phyloP scores from a whole-genome alignment of 306 rosid genomes.

The Glycyrrhiza uralensis region DNA sequence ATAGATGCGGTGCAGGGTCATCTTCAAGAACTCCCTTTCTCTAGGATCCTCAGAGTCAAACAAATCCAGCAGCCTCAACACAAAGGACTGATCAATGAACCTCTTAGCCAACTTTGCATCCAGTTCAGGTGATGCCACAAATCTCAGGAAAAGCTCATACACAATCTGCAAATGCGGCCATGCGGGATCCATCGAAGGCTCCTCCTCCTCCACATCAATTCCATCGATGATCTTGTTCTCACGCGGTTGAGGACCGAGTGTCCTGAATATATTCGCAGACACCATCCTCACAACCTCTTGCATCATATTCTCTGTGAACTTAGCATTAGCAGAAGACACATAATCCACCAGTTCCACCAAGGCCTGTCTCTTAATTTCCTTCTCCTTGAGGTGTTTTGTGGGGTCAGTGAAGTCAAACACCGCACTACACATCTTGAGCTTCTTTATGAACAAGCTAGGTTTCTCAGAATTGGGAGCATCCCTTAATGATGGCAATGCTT shows the following conservation, averaged over 20 bases:
- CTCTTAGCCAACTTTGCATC: slow-evolving; percentile 77
- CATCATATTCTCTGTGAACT: slow-evolving; percentile 57
- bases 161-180: slow-evolving; percentile 89
- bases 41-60: slow-evolving; percentile 78
- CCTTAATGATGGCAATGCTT: slow-evolving; percentile 62
- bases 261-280: slow-evolving; percentile 64
- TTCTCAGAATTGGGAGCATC: slow-evolving; percentile 74
- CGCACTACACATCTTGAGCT: slow-evolving; percentile 61
- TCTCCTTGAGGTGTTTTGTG: slow-evolving; percentile 61
- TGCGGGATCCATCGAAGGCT: slow-evolving; percentile 77
- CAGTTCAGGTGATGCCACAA: slow-evolving; percentile 69
- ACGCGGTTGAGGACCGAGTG: slow-evolving; percentile 66
- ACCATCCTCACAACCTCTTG: slow-evolving; percentile 71
- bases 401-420: slow-evolving; percentile 76
- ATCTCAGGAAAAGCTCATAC: slow-evolving; percentile 67
- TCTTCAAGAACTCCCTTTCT: slow-evolving; percentile 70
- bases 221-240: slow-evolving; percentile 62
- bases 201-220: slow-evolving; percentile 81
- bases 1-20: slow-evolving; percentile 64
- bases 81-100: slow-evolving; percentile 59
- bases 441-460: slow-evolving; percentile 56
- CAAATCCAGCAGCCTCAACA: slow-evolving; percentile 66
- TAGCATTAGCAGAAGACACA: slow-evolving; percentile 58
- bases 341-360: slow-evolving; percentile 72
- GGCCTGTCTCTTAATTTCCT: slow-evolving; percentile 67